Percentiles rank a stretch among this genome's conserved stretches.
These are phyloP conservation scores for Phyllosticta ampelicida DNA, from an alignment of 2,329 filamentous ascomycete species.

Conservation along the genomic window DNA sequence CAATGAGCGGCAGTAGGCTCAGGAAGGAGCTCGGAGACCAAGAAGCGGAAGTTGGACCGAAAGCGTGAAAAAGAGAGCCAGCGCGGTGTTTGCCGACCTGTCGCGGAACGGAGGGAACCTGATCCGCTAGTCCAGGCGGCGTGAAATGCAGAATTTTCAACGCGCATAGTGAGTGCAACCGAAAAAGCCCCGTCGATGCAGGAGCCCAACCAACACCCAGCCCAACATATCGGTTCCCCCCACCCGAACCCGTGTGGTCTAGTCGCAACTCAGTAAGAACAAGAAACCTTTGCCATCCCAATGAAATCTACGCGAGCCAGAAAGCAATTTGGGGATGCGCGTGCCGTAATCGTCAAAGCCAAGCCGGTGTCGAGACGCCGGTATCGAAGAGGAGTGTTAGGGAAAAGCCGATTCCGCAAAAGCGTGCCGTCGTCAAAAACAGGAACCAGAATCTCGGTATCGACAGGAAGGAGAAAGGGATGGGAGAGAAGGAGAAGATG, in stretches of 20 bases:
- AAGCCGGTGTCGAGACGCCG: background rate
- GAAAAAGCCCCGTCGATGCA: conserved; percentile 6
- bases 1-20: background rate
- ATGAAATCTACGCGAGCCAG: conserved; percentile 10
- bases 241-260: conserved; percentile 9
- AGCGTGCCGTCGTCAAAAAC: conserved; percentile 11
- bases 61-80: background rate
- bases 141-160: conserved; percentile 9
- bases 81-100: conserved; percentile 2
- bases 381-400: conserved; percentile 2
- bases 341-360: conserved; percentile 9
- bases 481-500: conserved; percentile 6
- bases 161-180: conserved; percentile 6
- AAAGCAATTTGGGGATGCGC: conserved; percentile 4
- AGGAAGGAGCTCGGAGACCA: background rate
- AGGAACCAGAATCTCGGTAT: conserved; percentile 3
- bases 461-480: conserved; percentile 3
- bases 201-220: conserved; percentile 9
- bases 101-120: background rate
- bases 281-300: background rate
- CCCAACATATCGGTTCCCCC: conserved; percentile 3
- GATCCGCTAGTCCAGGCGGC: background rate
- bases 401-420: conserved; percentile 7
- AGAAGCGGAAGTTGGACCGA: background rate
- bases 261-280: conserved; percentile 5